A percentile compares a stretch with the other conserved stretches of the same genome.
phyloP scores from a whole-genome alignment of 257 asterid genomes.

The Nicotiana obtusifolia region DNA sequence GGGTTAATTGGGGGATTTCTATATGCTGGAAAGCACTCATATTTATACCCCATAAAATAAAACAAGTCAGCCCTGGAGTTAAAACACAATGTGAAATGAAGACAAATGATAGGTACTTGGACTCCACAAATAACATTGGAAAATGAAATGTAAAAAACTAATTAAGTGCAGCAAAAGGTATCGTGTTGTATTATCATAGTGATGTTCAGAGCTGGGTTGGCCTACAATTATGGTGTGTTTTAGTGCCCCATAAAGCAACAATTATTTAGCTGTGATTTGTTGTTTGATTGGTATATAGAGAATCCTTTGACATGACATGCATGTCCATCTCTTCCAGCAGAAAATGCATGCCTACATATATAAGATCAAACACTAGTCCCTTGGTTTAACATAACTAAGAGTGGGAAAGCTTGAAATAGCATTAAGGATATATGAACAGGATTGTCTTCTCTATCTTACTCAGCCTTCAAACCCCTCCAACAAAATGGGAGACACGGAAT shows the following conservation, averaged over 20 bases:
- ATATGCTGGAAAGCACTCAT: slow-evolving; percentile 7
- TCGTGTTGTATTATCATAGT: background rate
- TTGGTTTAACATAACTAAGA: background rate
- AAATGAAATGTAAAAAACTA: background rate
- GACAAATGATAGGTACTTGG: background rate
- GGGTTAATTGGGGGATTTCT: background rate
- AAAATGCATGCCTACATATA: background rate
- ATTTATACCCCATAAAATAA: background rate
- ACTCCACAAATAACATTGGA: background rate
- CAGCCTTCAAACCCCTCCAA: no score
- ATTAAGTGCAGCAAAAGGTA: background rate
- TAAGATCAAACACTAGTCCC: background rate
- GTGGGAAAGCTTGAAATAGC: background rate
- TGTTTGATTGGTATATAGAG: background rate
- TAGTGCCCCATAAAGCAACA: background rate
- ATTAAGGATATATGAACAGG: background rate
- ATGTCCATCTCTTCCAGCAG: background rate
- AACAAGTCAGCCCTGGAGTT: background rate
- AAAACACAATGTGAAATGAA: background rate
- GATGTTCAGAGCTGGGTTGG: background rate
- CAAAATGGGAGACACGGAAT: background rate
- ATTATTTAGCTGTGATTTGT: background rate
- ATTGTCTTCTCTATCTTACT: no score
- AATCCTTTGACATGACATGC: background rate
- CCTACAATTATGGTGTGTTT: slow-evolving; percentile 5